Conservation (phyloP, 352 stramenopile species). For the Phytophthora hibernalis region DNA sequence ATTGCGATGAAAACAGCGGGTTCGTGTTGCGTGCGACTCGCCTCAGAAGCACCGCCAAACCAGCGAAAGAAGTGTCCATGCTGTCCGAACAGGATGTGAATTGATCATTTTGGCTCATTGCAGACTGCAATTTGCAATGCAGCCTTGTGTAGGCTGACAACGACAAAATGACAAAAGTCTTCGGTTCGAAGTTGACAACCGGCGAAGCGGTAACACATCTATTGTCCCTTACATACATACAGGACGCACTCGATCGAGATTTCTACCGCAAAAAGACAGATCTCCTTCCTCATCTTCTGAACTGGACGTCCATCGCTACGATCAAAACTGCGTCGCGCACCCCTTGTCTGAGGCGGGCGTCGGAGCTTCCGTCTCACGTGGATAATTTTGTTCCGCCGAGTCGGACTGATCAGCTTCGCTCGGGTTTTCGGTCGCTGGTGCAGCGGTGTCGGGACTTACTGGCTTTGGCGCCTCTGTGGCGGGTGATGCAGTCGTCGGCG, state of each 20-base stretch:
- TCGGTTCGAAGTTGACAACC: not conserved
- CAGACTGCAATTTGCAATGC: conserved; percentile 21
- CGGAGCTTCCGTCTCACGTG: conserved; percentile 9
- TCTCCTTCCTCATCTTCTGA: conserved; percentile 27
- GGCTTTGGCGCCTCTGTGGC: conserved; percentile 1
- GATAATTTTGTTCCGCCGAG: not conserved
- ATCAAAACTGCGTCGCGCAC: conserved; percentile 25
- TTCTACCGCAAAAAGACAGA: conserved; percentile 27
- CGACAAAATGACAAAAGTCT: not conserved
- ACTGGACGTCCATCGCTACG: conserved; percentile 17
- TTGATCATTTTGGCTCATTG: conserved; percentile 36
- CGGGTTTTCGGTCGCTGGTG: too few species aligned
- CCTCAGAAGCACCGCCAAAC: not conserved
- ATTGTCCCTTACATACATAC: conserved; percentile 33
- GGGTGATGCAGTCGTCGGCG: conserved; percentile 11
- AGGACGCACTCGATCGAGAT: conserved; percentile 2
- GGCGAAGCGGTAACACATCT: conserved; percentile 22
- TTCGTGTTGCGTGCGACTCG: not conserved
- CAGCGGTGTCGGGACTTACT: too few species aligned
- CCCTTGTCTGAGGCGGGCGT: conserved; percentile 32
- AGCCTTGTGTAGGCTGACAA: too few species aligned
- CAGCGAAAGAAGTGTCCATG: conserved; percentile 16
- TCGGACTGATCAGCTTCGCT: not conserved
- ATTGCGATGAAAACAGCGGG: conserved; percentile 32
- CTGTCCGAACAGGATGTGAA: conserved; percentile 38